These are phyloP conservation scores for Vitis rupestris DNA, from an alignment of 164 flowering plant species.

Conservation along the genomic window DNA sequence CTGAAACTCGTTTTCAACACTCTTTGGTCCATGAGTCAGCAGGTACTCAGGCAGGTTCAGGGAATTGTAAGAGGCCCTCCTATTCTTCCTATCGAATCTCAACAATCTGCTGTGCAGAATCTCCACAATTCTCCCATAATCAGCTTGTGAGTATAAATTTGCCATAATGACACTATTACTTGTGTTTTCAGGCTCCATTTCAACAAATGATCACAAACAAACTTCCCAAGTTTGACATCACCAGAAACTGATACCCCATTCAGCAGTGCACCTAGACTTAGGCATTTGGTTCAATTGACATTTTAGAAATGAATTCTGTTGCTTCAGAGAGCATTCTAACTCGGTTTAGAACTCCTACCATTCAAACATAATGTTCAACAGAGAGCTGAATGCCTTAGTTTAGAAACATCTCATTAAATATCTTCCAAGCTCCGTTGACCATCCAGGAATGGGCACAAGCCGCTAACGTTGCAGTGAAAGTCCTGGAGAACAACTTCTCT, in stretches of 20 bases:
- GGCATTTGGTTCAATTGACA: constrained; percentile 75
- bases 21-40: constrained; percentile 37
- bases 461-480: constrained; percentile 69
- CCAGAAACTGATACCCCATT: constrained; percentile 66
- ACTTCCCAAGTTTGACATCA: constrained; percentile 65
- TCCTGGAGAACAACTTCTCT: constrained; percentile 19
- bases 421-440: constrained; percentile 53
- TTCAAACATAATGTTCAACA: constrained; percentile 82
- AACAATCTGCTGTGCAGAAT: constrained; percentile 29
- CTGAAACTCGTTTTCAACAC: constrained; percentile 32
- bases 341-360: constrained; percentile 68
- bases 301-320: constrained; percentile 44
- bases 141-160: constrained; percentile 58
- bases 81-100: constrained; percentile 24
- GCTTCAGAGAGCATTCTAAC: constrained; percentile 77
- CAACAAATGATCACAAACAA: constrained; percentile 48
- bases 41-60: constrained; percentile 29
- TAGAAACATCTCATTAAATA: constrained; percentile 47
- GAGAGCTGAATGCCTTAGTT: constrained; percentile 51
- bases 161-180: constrained; percentile 75
- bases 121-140: constrained; percentile 32
- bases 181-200: constrained; percentile 74
- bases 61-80: constrained; percentile 32
- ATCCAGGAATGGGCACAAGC: constrained; percentile 83
- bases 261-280: constrained; percentile 78